These are phyloP conservation scores for Cylindricascospora bacillispora DNA, from an alignment of 1,139 yeast genomes.

Conservation along the genomic window DNA sequence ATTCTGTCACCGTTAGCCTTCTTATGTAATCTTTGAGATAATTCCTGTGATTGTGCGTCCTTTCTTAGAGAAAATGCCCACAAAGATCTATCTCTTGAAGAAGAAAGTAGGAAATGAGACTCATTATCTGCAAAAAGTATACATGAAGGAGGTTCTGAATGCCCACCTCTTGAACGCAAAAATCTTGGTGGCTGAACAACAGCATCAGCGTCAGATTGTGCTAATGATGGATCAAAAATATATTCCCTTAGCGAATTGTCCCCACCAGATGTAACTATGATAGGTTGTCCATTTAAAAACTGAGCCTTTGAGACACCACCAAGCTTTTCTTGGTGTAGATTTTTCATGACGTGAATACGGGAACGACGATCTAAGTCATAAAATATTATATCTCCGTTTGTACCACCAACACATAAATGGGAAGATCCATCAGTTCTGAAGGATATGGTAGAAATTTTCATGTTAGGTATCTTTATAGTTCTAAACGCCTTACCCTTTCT, in stretches of 20 bases:
- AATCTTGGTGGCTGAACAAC: constrained; percentile 84
- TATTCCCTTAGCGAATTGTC: constrained; percentile 83
- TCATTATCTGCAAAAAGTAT: constrained; percentile 68
- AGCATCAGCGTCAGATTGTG: constrained; percentile 41
- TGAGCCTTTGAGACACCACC: constrained; percentile 75
- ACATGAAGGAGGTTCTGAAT: constrained; percentile 76
- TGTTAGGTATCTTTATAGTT: constrained; percentile 45
- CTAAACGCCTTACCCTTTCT: constrained; percentile 51
- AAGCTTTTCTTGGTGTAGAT: constrained; percentile 56
- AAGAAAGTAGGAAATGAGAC: constrained; percentile 77
- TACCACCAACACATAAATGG: constrained; percentile 70
- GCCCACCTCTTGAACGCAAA: constrained; percentile 92
- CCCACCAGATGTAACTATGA: constrained; percentile 82
- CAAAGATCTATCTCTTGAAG: constrained; percentile 73
- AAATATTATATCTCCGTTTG: constrained; percentile 72
- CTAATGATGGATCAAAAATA: constrained; percentile 84
- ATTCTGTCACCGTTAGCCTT: constrained; percentile 41
- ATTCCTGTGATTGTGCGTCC: constrained; percentile 92
- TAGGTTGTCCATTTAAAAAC: constrained; percentile 86
- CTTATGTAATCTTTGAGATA: constrained; percentile 66
- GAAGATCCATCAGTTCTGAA: constrained; percentile 89
- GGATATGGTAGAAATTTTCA: constrained; percentile 55
- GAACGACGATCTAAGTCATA: constrained; percentile 65
- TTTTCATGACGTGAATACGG: constrained; percentile 62
- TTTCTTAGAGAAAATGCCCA: constrained; percentile 90